These are phyloP conservation scores for Citrullus colocynthis DNA, from an alignment of 306 rosid genomes.

Conservation along the genomic window DNA sequence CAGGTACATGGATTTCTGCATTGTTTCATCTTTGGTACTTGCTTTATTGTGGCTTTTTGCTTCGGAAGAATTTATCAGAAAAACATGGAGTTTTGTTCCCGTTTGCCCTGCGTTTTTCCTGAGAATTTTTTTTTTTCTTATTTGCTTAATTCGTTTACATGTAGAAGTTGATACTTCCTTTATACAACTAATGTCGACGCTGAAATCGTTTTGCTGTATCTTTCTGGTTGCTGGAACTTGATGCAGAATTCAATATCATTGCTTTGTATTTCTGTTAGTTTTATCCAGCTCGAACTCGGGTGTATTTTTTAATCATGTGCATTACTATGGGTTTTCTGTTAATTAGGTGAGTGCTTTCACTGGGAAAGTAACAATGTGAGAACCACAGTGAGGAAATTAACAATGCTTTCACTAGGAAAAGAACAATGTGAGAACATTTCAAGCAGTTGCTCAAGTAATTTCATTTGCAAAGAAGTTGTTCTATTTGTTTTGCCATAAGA, in stretches of 20 bases:
- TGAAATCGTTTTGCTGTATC: not conserved
- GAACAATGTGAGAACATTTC: not conserved
- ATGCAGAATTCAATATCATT: not conserved
- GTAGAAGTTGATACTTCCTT: not conserved
- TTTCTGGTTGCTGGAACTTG: not conserved
- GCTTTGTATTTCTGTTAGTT: not conserved
- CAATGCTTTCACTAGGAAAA: no score
- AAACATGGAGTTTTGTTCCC: not conserved
- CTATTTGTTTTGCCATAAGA: not conserved
- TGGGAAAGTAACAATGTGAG: not conserved
- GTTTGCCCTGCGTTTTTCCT: not conserved
- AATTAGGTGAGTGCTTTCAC: not conserved
- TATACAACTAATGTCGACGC: not conserved
- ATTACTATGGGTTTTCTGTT: not conserved
- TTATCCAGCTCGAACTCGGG: not conserved
- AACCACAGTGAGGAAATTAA: not conserved
- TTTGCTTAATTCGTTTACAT: not conserved
- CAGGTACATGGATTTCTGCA: conserved; percentile 31
- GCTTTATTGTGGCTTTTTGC: not conserved
- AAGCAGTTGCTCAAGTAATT: not conserved
- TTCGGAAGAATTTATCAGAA: not conserved
- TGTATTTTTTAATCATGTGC: not conserved
- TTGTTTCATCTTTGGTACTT: no score
- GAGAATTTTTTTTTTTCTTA: not conserved
- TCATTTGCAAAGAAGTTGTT: not conserved